These are phyloP conservation scores for Fusarium transvaalense DNA, from an alignment of 2,329 filamentous ascomycete species.

Conservation along the genomic window DNA sequence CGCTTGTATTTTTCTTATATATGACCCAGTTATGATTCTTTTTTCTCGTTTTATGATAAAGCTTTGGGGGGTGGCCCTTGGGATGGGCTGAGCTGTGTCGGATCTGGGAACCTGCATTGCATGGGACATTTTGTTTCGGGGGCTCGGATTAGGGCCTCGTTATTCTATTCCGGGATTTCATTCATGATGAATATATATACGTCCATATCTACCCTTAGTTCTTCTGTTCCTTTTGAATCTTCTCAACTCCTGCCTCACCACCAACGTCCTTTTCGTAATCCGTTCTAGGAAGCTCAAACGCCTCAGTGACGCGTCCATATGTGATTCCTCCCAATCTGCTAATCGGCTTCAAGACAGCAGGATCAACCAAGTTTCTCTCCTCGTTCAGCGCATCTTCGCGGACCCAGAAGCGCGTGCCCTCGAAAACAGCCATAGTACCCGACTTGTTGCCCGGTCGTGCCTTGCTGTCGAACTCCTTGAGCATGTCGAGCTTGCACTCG, in stretches of 20 bases:
- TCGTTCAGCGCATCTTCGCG: conserved; percentile 89
- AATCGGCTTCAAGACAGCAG: conserved; percentile 80
- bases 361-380: conserved; percentile 79
- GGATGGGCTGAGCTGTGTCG: background rate
- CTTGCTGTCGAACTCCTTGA: conserved; percentile 81
- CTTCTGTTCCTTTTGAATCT: conserved; percentile 56
- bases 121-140: background rate
- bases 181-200: conserved; percentile 22
- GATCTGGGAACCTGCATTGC: conserved; percentile 5
- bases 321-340: conserved; percentile 87
- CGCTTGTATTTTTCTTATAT: conserved; percentile 12
- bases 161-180: conserved; percentile 19
- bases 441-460: conserved; percentile 79
- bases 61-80: background rate
- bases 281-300: conserved; percentile 76
- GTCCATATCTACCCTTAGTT: conserved; percentile 18
- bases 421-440: conserved; percentile 79
- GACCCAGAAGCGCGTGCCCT: conserved; percentile 90
- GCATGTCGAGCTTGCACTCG: conserved; percentile 82
- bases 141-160: conserved; percentile 1
- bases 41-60: conserved; percentile 14
- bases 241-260: conserved; percentile 67
- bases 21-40: background rate
- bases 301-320: conserved; percentile 79
- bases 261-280: conserved; percentile 67